Evolutionary conservation across 2,329 filamentous ascomycete genomes (phyloP).

Genomic region (Colletotrichum sublineola): DNA sequence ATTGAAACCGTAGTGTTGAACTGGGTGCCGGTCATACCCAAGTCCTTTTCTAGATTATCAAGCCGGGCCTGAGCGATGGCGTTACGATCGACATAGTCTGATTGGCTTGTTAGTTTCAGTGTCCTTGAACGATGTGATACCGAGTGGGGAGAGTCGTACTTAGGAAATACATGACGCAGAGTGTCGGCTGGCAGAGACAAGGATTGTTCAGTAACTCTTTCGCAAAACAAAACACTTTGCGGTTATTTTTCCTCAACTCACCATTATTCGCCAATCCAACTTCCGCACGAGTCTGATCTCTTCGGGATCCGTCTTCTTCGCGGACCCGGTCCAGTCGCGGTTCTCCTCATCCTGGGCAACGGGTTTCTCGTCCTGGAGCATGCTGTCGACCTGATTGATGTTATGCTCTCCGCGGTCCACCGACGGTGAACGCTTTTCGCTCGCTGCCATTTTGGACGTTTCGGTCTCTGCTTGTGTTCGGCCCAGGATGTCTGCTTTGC

Average conservation of each 20-base stretch:
- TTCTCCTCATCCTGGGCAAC: constrained; percentile 44
- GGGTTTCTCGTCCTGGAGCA: constrained; percentile 37
- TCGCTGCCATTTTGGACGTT: constrained; percentile 22
- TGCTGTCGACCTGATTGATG: constrained; percentile 35
- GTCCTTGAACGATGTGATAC: not conserved
- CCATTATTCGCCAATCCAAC: constrained; percentile 58
- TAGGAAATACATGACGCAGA: constrained; percentile 61
- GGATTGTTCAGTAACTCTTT: constrained; percentile 11
- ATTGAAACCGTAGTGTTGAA: constrained; percentile 55
- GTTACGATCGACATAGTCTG: constrained; percentile 58
- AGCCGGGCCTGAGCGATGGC: constrained; percentile 62
- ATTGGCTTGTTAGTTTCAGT: not conserved
- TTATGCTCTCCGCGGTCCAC: constrained; percentile 35
- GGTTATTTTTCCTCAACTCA: constrained; percentile 38
- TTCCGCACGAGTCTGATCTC: constrained; percentile 58
- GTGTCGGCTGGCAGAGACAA: constrained; percentile 47
- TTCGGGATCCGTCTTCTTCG: constrained; percentile 54
- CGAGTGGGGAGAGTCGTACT: constrained; percentile 45
- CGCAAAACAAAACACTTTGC: no score
- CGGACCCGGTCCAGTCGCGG: constrained; percentile 55
- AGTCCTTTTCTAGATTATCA: constrained; percentile 57
- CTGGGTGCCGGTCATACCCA: constrained; percentile 55
- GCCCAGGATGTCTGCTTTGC: not conserved
- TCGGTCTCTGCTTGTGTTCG: not conserved
- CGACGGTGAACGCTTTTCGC: constrained; percentile 36